These are phyloP conservation scores for Durio zibethinus DNA, from an alignment of 345 rosid genomes.

Conservation along the genomic window DNA sequence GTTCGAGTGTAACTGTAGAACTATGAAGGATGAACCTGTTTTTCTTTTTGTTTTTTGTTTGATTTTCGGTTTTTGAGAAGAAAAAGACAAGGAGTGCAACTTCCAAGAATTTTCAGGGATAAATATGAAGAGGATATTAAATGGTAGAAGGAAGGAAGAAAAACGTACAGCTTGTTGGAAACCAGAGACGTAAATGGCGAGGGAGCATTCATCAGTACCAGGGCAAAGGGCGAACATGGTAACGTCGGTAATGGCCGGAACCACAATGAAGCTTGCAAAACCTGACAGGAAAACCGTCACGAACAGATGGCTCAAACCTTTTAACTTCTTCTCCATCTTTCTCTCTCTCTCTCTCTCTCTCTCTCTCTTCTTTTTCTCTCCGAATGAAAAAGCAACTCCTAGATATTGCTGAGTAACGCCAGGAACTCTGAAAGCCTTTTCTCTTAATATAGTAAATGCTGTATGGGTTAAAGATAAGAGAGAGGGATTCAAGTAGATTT, in stretches of 20 bases:
- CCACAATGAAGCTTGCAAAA: slow-evolving; percentile 34
- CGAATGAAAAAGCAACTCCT: neutral
- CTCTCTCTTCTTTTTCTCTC: neutral
- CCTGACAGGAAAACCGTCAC: slow-evolving; percentile 57
- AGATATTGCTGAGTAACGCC: too few relatives aligned
- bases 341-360: neutral
- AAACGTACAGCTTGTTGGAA: slow-evolving; percentile 68
- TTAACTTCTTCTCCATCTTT: slow-evolving; percentile 28
- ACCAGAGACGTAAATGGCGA: slow-evolving; percentile 83
- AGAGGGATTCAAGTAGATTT: neutral
- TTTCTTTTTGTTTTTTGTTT: too few relatives aligned
- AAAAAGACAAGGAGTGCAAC: neutral
- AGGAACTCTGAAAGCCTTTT: too few relatives aligned
- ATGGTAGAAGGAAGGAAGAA: neutral
- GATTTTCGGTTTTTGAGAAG: neutral
- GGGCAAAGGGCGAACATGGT: slow-evolving; percentile 81
- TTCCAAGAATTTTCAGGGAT: neutral
- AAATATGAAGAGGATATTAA: neutral
- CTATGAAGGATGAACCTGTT: neutral
- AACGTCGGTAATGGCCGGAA: slow-evolving; percentile 74
- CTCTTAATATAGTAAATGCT: too few relatives aligned
- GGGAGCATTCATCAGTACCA: slow-evolving; percentile 61
- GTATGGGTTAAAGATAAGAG: neutral
- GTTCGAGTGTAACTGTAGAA: neutral
- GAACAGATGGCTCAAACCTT: slow-evolving; percentile 44